Conservation (phyloP, 2,329 filamentous ascomycete genomes). For the Rutstroemia sp. region DNA sequence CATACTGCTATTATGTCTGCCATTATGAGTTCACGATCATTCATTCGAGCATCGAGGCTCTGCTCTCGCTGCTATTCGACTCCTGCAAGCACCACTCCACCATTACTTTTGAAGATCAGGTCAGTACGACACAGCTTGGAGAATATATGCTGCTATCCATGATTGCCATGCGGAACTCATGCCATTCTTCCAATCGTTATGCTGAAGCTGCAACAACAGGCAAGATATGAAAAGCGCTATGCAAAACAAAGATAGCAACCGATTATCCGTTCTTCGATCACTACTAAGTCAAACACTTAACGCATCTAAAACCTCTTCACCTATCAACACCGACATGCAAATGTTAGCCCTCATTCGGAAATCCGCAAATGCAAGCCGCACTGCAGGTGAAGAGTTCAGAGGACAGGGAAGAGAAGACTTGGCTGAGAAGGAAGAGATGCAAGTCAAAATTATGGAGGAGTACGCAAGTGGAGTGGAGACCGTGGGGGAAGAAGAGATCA, state of each 20-base stretch:
- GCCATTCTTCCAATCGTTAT: too few relatives aligned
- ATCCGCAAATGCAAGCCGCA: constrained; percentile 48
- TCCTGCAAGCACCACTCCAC: constrained; percentile 23
- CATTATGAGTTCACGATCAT: constrained; percentile 17
- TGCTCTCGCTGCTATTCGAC: constrained; percentile 24
- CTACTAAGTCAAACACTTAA: constrained; percentile 67
- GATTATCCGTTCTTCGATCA: constrained; percentile 60
- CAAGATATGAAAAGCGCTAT: constrained; percentile 58
- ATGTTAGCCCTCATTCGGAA: constrained; percentile 62
- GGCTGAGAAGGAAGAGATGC: constrained; percentile 60
- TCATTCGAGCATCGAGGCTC: constrained; percentile 20
- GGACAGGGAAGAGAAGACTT: constrained; percentile 59
- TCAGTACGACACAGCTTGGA: constrained; percentile 8
- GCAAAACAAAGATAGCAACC: constrained; percentile 55
- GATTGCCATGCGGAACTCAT: too few relatives aligned
- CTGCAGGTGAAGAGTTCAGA: constrained; percentile 57
- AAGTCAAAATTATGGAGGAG: constrained; percentile 57
- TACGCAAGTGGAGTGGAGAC: constrained; percentile 54
- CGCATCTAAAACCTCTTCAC: constrained; percentile 62
- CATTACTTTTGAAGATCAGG: constrained; percentile 32
- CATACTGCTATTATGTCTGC: neutral
- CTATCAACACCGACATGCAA: constrained; percentile 64
- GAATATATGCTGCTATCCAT: too few relatives aligned
- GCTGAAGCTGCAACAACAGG: constrained; percentile 16
- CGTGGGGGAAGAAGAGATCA: constrained; percentile 51